Conservation (phyloP, 139 green algal species). For the Penium margaritaceum region DNA sequence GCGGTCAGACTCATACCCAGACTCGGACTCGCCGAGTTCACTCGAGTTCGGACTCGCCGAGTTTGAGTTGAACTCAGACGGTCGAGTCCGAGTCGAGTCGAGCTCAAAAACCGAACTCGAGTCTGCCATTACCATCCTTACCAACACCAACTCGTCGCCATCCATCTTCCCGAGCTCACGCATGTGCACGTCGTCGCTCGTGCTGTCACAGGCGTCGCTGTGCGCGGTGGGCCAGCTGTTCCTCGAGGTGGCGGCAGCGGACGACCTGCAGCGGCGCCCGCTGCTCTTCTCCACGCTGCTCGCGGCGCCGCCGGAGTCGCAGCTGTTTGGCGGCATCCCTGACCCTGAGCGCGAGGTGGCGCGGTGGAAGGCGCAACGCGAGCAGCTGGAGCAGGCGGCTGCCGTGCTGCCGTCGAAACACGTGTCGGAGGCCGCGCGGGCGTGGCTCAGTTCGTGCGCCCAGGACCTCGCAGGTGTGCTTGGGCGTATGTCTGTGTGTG, state of each 20-base stretch:
- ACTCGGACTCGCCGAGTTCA: too few relatives aligned
- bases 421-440: slow-evolving; percentile 54
- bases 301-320: slow-evolving; percentile 1
- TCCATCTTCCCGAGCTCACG: too few relatives aligned
- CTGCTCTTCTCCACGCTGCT: slow-evolving; percentile 46
- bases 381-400: slow-evolving; percentile 35
- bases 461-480: slow-evolving; percentile 30
- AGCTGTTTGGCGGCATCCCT: slow-evolving; percentile 39
- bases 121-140: too few relatives aligned
- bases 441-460: slow-evolving; percentile 58
- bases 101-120: too few relatives aligned
- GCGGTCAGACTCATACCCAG: too few relatives aligned
- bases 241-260: slow-evolving; percentile 42
- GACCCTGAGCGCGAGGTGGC: slow-evolving; percentile 31
- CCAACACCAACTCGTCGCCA: too few relatives aligned
- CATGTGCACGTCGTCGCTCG: too few relatives aligned
- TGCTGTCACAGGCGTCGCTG: slow-evolving; percentile 41
- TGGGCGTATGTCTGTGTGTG: too few relatives aligned
- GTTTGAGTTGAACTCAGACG: too few relatives aligned
- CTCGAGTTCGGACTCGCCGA: too few relatives aligned
- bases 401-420: slow-evolving; percentile 41
- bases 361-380: slow-evolving; percentile 39
- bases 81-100: too few relatives aligned
- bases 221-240: slow-evolving; percentile 70
- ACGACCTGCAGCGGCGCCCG: too few relatives aligned